phyloP scores from a whole-genome alignment of 2,329 filamentous ascomycete species.

The Plenodomus biglobosus region DNA sequence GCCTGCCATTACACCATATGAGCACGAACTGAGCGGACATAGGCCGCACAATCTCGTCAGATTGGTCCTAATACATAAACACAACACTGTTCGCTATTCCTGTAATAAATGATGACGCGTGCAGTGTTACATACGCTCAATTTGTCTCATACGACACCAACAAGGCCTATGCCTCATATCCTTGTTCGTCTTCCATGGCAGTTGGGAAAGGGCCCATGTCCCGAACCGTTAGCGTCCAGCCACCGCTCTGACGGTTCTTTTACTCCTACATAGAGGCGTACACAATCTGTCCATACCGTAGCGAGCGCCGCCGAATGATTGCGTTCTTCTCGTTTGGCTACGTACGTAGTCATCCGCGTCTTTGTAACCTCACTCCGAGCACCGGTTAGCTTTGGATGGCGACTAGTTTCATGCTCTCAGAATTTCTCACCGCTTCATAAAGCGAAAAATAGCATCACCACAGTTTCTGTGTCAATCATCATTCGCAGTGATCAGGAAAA shows the following conservation, averaged over 20 bases:
- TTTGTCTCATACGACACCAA: background rate
- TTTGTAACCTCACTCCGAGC: conserved; percentile 1
- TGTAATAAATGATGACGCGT: background rate
- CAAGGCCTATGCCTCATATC: conserved; percentile 1
- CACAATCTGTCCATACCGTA: conserved; percentile 7
- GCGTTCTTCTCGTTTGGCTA: conserved; percentile 13
- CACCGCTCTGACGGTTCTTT: conserved; percentile 4
- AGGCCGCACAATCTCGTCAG: background rate
- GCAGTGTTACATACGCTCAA: background rate
- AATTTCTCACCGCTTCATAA: background rate
- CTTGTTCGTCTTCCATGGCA: conserved; percentile 7
- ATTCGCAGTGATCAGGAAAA: background rate
- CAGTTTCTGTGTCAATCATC: background rate
- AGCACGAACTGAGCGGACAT: conserved; percentile 15
- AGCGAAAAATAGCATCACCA: background rate
- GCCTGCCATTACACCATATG: conserved; percentile 22
- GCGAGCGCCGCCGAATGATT: conserved; percentile 3
- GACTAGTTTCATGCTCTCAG: background rate
- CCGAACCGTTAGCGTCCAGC: conserved; percentile 3
- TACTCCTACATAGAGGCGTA: conserved; percentile 9
- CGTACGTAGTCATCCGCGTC: background rate
- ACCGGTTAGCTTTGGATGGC: conserved; percentile 3
- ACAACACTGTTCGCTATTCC: background rate
- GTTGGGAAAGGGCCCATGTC: background rate
- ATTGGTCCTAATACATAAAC: too few relatives aligned